Evolutionary conservation across 2,329 filamentous ascomycete genomes (phyloP), one percentile per base, ranked within the genome.

Genomic region (Sporothrix luriei): DNA sequence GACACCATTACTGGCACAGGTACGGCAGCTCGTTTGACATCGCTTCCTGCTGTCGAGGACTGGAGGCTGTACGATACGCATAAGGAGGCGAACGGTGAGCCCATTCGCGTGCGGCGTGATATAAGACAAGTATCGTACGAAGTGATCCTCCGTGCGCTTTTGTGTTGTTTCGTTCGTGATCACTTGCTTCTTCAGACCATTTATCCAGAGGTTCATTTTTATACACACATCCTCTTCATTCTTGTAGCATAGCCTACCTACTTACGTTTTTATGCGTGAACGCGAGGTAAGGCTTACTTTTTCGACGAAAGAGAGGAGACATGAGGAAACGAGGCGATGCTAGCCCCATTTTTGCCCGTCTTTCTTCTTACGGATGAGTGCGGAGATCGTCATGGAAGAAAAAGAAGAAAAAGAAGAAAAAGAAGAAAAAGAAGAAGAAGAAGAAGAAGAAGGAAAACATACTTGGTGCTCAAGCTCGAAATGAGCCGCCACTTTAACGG

Each of bases 311-410:
- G 43, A 64, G 59, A 64, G 29, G 59, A 49, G 33, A 57, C 6
- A 48, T 13, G 14, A 33, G 40, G 38, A 29, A 29, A 62, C 26
- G 33, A 11, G 21, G 26, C 33, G 21, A 6, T 24, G 29, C 24
- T 52, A 7, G n/a, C 40, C 38, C 21, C 38, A 62, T 46, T 38
- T 62, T 62, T 54, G 40, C 14, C 40, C 14, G 13, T 10, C 40
- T 16, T 61, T 26, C 33, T 11, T 26, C 40, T 14, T 62, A 4
- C 51, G 16, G 11, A 62, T 62, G 57, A 46, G 57, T 38, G 24
- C 57, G 38, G 57, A 38, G 57, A 46, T 62, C 57, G 29, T 46
- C 40, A 62, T 62, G 26, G 57, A 46, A n/a, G n/a, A n/a, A n/a
- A n/a, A n/a, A 33, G 33, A 2, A 33, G 9, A 33, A 33, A 33